Base-by-base conservation (phyloP, 1,284 basidiomycete species). In the Sanghuangporus weigelae region DNA sequence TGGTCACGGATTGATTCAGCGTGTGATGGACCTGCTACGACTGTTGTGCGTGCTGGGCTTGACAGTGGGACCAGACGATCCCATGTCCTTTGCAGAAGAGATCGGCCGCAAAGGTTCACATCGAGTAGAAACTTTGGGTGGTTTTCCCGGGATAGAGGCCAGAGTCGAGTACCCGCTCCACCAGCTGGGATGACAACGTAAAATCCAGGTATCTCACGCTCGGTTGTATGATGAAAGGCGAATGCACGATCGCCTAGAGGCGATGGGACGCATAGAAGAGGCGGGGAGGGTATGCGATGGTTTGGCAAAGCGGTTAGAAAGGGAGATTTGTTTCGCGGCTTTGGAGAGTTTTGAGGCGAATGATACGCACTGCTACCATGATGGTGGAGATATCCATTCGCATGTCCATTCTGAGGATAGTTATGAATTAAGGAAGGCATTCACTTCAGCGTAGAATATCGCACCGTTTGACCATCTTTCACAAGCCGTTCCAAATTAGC, bases 101-200 rank as follows among this genome's bases (percentile, higher is more conserved):
- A 91, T 60, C 90, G 84, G 21, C 91, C 91, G 71, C 89, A 89
- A 59, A 92, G 78, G 21, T 91, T 92, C 42, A 93, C 81, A 73
- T 93, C 90, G 49, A 93, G 84, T 23, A 93, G 80, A 75, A 93
- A 93, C 73, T 93, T 93, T 40, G 90, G 90, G 69, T 92, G 87
- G 21, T 76, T 80, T 73, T 92, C 90, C 63, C 90, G 85, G 23
- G 91, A 93, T 26, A 93, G 82, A 21, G 90, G 90, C 91, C 90
- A 93, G 38, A 93, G 80, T 67, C 91, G 89, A 8, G 90, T 93
- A 23, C 90, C 90, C 44, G 90, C 90, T 57, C 90, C 90, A 68
- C 90, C 90, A 53, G 91, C 90, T 23, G 90, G 90, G 69, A 93
- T 92, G 58, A 93, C 90, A 42, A 92, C 90, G 75, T 91, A 92